Evolutionary conservation across 208 protist species (phyloP), one percentile per base, ranked within the genome.

Genomic region (Vickermania ingenoplastis): DNA sequence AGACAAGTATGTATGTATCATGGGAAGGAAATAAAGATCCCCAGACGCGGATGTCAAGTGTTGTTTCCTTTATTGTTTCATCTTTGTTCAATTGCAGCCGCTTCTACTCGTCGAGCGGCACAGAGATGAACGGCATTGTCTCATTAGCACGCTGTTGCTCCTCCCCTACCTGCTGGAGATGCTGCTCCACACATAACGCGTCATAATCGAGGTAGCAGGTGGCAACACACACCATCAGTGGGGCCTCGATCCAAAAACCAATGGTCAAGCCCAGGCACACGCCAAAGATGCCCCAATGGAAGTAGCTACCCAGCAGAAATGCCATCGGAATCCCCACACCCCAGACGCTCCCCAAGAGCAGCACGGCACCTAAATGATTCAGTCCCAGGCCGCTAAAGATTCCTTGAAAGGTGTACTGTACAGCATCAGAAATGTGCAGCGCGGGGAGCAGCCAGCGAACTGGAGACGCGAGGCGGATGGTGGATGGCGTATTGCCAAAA

Each of bases 371-470:
- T 7, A 86, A 41, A 63, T 90, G 66, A 67, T 89, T 92, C 65
- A 83, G 81, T 26, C 81, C 81, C 29, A 88, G 61, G 13, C 81
- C 86, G 64, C 82, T 90, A 67, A 92, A 92, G 41, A 92, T 88
- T 53, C 86, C 86, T 60, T 92, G 86, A 58, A 86, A 89, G 48
- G 76, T 72, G 54, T 88, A 92, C 68, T 92, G 86, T 50, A 92
- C 79, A 2, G 77, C 61, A 57, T 92, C 86, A 55, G 66, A 53
- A 3, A 88, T 79, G 71, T 90, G 86, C 49, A 92, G 81, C 53
- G 86, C 68, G 17, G 86, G 82, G 0, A 92, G 55, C 41, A 92
- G 45, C 26, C 67, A 72, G 24, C 81, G 64, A 54, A 83, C 69
- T 55, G 76, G 31, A 2, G 71, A 73, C 45, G 82, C 83, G 31